A percentile compares a stretch with the other conserved stretches of the same genome.
These are phyloP conservation scores for Cyphellophora attinorum DNA, from an alignment of 2,329 filamentous ascomycete genomes.

Conservation along the genomic window DNA sequence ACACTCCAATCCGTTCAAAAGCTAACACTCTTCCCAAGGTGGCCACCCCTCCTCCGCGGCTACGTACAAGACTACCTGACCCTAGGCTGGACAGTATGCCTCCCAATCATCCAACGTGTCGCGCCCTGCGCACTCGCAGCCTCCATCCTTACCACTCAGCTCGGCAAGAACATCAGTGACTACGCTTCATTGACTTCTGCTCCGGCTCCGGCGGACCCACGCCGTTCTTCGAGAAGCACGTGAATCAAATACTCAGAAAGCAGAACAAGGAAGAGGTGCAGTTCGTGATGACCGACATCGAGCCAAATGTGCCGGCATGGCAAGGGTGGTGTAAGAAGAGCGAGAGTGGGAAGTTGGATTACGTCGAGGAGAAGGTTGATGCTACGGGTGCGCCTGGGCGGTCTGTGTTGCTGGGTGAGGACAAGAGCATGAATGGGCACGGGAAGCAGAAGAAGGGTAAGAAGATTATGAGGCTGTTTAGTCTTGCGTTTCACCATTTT, in stretches of 20 bases:
- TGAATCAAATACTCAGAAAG: conserved; percentile 36
- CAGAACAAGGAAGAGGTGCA: conserved; percentile 26
- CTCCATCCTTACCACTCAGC: conserved; percentile 42
- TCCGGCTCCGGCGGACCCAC: conserved; percentile 65
- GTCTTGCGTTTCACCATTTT: conserved; percentile 70
- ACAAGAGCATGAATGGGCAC: conserved; percentile 10
- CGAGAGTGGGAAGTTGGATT: conserved; percentile 42
- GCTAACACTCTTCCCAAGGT: conserved; percentile 40
- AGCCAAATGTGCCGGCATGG: conserved; percentile 56
- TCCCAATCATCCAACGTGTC: conserved; percentile 48
- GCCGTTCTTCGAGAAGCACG: conserved; percentile 49
- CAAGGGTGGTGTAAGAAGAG: conserved; percentile 41
- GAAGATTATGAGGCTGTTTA: conserved; percentile 60
- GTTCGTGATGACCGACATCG: conserved; percentile 58
- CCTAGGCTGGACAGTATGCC: conserved; percentile 50
- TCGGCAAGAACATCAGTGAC: conserved; percentile 40
- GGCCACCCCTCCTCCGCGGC: conserved; percentile 50
- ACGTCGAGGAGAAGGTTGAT: conserved; percentile 53
- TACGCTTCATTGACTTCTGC: conserved; percentile 66
- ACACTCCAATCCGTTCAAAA: too few species aligned
- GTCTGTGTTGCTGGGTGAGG: conserved; percentile 23
- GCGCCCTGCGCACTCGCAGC: conserved; percentile 56
- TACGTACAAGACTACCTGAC: conserved; percentile 55
- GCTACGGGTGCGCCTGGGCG: conserved; percentile 50
- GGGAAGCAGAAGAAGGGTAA: conserved; percentile 27